Evolutionary conservation across 2,329 filamentous ascomycete genomes (phyloP), one percentile per base, ranked within the genome.

Genomic region (Grosmannia serpens): DNA sequence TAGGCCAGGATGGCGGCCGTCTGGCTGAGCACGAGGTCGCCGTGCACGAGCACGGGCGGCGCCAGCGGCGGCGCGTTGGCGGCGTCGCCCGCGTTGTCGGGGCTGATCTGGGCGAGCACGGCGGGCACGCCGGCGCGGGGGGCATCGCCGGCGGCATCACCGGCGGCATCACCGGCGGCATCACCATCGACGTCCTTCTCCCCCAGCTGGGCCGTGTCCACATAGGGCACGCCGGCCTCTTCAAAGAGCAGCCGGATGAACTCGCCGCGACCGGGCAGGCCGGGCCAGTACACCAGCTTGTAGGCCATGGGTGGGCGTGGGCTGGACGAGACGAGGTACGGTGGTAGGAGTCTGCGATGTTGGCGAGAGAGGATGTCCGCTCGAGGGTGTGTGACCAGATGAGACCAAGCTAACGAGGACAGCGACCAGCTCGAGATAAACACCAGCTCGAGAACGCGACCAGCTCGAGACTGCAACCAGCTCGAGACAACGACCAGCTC

Each of bases 1-100:
- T 91, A 92, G 9, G 83, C 70, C 20, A 91, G 75, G 64, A 92
- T 90, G 67, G 85, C 88, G 44, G 87, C 76, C 2, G 85, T 87
- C 72, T 92, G 88, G 67, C 73, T 78, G 64, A 92, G 77, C 49
- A 83, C 50, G 8, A 91, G 70, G 47, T 79, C 71, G 60, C 82
- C 84, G 62, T 85, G 77, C 61, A 75, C 79, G 24, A 92, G 80
- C 4, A 84, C 77, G 0, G 88, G 88, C 1, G 86, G 84, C 0
- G 87, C 85, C 52, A 88, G 75, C 8, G 78, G 68, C 0, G 88
- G 87, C 0, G 85, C 80, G 70, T 88, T 90, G 59, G 71, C 66
- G 11, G 69, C 74, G 64, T 83, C 77, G 61, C 79, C 78, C 1
- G 67, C 65, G 59, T 78, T 75, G 11, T 73, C 66, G 38, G 68